These are phyloP conservation scores for Daldinia eschscholtzii DNA, from an alignment of 2,329 filamentous ascomycete species.

Conservation along the genomic window DNA sequence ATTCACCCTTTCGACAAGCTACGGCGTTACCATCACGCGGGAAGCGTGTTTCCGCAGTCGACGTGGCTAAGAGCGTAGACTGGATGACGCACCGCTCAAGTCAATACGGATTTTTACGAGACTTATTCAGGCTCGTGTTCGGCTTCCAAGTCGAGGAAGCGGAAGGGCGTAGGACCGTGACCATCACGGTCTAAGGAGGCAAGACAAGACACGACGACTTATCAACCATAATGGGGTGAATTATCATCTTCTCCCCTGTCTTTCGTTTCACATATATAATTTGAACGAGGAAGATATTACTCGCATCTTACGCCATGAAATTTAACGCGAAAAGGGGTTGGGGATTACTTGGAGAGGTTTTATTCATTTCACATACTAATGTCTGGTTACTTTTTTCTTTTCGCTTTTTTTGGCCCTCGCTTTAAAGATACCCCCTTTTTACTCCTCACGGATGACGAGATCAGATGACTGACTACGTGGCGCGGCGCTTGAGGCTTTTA, in stretches of 20 bases:
- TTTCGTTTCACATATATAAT: constrained; percentile 9
- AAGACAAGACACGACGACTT: background rate
- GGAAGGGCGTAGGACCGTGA: constrained; percentile 73
- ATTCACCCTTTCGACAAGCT: constrained; percentile 73
- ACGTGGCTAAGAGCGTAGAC: constrained; percentile 82
- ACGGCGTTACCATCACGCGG: constrained; percentile 67
- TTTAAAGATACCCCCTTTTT: constrained; percentile 38
- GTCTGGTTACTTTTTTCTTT: constrained; percentile 9
- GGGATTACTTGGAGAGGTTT: background rate
- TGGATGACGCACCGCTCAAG: constrained; percentile 78
- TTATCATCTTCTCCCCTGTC: background rate
- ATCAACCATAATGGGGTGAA: background rate
- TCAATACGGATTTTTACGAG: constrained; percentile 83
- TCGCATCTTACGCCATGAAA: background rate
- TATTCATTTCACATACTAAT: constrained; percentile 22
- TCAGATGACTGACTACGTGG: constrained; percentile 6
- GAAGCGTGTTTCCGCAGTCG: constrained; percentile 74
- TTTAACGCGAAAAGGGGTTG: background rate
- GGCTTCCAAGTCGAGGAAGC: constrained; percentile 86
- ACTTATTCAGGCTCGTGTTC: constrained; percentile 87
- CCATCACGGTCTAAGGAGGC: constrained; percentile 65
- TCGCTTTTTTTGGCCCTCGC: constrained; percentile 28
- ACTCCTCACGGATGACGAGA: constrained; percentile 20
- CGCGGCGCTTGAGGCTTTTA: constrained; percentile 29
- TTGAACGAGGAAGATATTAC: background rate